Percentiles rank a stretch among this genome's conserved stretches.
phyloP scores from a whole-genome alignment of 768 basidiomycete genomes.

The Russula dissimulans region DNA sequence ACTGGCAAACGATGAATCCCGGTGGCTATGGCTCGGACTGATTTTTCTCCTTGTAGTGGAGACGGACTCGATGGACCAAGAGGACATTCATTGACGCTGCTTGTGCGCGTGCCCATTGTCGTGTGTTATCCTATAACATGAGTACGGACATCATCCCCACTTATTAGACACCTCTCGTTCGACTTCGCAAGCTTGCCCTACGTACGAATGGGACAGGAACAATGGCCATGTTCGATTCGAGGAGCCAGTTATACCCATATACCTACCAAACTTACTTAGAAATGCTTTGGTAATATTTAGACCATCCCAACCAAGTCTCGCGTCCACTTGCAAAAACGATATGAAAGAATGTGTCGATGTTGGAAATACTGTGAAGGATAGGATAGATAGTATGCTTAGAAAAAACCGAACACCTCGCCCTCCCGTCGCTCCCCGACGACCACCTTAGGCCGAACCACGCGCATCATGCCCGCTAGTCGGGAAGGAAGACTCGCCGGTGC shows the following conservation, averaged over 20 bases:
- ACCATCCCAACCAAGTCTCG: not conserved
- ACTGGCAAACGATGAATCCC: conserved; percentile 92
- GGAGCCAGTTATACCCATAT: conserved; percentile 8
- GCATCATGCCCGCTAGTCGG: too few species aligned
- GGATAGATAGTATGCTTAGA: too few species aligned
- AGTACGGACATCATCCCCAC: conserved; percentile 3
- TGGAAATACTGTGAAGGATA: too few species aligned
- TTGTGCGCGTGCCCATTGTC: not conserved
- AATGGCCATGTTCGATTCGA: not conserved
- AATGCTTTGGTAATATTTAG: not conserved
- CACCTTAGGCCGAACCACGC: too few species aligned
- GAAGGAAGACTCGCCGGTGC: too few species aligned
- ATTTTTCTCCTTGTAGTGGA: not conserved
- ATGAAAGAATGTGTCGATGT: too few species aligned
- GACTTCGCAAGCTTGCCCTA: not conserved
- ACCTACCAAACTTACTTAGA: not conserved
- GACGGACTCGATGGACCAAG: not conserved
- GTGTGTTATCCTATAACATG: conserved; percentile 1
- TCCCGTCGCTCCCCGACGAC: too few species aligned
- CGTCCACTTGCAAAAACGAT: not conserved
- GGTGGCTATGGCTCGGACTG: conserved; percentile 46
- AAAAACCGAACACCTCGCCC: too few species aligned
- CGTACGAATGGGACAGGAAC: not conserved
- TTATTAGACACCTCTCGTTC: conserved; percentile 3
- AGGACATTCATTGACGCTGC: not conserved